These are phyloP conservation scores for Tolypocladium ophioglossoides DNA, from an alignment of 2,329 filamentous ascomycete genomes.

Conservation along the genomic window DNA sequence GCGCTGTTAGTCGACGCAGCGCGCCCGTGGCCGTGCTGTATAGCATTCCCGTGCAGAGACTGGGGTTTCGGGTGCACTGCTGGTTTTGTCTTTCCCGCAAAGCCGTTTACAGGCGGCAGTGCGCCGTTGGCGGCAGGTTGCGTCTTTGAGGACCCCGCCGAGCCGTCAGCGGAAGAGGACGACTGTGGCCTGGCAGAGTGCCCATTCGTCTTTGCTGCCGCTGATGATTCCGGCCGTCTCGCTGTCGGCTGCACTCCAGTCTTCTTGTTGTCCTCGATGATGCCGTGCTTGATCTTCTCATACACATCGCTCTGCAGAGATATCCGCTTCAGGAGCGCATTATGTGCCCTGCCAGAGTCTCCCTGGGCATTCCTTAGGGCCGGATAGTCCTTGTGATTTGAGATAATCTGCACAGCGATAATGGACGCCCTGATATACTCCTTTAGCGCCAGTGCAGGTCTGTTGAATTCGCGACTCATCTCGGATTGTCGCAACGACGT, in stretches of 20 bases:
- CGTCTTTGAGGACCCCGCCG: background rate
- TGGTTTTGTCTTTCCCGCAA: slow-evolving; percentile 29
- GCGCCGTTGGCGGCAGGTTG: slow-evolving; percentile 1
- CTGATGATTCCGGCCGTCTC: slow-evolving; percentile 5
- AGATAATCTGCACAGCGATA: slow-evolving; percentile 66
- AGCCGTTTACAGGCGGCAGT: slow-evolving; percentile 8
- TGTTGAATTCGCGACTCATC: slow-evolving; percentile 49
- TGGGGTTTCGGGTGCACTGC: slow-evolving; percentile 56
- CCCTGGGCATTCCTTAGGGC: slow-evolving; percentile 46
- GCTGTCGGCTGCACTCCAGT: slow-evolving; percentile 43
- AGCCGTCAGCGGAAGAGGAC: background rate
- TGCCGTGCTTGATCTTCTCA: slow-evolving; percentile 45
- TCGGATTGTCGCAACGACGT: slow-evolving; percentile 47
- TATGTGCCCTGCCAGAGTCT: slow-evolving; percentile 37
- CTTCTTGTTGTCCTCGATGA: slow-evolving; percentile 52
- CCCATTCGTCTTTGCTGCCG: slow-evolving; percentile 7
- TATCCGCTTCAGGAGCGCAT: slow-evolving; percentile 39
- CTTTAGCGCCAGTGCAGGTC: slow-evolving; percentile 65
- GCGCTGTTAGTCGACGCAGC: slow-evolving; percentile 16
- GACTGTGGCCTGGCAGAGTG: background rate
- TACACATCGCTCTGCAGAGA: slow-evolving; percentile 37
- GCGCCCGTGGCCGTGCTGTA: slow-evolving; percentile 21
- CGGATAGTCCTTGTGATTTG: slow-evolving; percentile 64
- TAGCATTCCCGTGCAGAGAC: slow-evolving; percentile 50
- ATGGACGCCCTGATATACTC: slow-evolving; percentile 78